phyloP scores from a whole-genome alignment of 371 early-diverging fungal genomes.

The Zychaea mexicana region DNA sequence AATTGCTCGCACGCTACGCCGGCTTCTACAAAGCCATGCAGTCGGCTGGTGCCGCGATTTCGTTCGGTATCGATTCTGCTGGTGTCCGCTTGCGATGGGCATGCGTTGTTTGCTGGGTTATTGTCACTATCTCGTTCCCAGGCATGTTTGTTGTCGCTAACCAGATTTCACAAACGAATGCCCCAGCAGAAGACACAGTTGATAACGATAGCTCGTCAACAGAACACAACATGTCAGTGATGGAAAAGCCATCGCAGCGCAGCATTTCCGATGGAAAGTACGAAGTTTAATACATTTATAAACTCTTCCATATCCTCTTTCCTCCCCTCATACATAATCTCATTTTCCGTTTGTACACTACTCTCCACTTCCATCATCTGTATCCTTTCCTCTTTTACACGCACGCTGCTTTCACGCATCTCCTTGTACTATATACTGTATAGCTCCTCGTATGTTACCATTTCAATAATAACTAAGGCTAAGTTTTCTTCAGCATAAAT shows the following conservation, averaged over 20 bases:
- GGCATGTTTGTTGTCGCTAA: slow-evolving; percentile 31
- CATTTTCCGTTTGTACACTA: too few species aligned
- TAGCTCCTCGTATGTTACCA: too few species aligned
- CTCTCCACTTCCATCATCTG: too few species aligned
- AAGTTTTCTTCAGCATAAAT: too few species aligned
- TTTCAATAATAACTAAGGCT: too few species aligned
- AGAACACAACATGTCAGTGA: neutral
- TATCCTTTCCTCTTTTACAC: too few species aligned
- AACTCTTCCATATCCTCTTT: too few species aligned
- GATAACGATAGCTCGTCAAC: neutral
- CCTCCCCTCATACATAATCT: too few species aligned
- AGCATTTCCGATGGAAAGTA: neutral
- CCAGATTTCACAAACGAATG: slow-evolving; percentile 29
- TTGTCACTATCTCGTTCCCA: slow-evolving; percentile 39
- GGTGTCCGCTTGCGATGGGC: slow-evolving; percentile 32
- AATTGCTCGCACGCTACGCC: slow-evolving; percentile 68
- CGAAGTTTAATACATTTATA: slow-evolving; percentile 15
- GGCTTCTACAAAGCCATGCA: slow-evolving; percentile 76
- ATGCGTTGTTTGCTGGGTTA: slow-evolving; percentile 36
- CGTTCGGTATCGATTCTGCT: slow-evolving; percentile 43
- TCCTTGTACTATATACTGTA: too few species aligned
- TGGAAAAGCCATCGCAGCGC: slow-evolving; percentile 1
- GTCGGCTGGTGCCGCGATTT: slow-evolving; percentile 48
- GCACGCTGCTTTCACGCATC: too few species aligned
- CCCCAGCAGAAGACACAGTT: slow-evolving; percentile 8